Conservation (phyloP, 352 stramenopile genomes). For the Peronospora destructor region DNA sequence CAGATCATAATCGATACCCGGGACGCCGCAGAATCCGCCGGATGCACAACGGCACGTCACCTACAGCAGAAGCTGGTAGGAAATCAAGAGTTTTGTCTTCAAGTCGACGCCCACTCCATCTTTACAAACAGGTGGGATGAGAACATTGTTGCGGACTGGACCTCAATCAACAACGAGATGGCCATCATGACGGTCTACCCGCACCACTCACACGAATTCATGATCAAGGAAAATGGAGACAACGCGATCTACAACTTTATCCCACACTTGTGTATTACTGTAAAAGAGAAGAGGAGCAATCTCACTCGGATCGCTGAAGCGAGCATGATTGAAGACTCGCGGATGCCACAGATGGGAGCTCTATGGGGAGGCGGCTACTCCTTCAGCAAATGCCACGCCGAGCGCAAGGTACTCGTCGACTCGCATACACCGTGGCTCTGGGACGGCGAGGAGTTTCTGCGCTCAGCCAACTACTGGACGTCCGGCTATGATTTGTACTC, state of each 20-base stretch:
- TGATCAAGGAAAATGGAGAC: constrained; percentile 64
- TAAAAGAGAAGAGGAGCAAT: constrained; percentile 36
- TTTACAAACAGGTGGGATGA: constrained; percentile 79
- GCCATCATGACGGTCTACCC: constrained; percentile 67
- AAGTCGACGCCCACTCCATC: constrained; percentile 75
- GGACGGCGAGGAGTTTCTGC: constrained; percentile 60
- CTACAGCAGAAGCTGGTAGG: constrained; percentile 64
- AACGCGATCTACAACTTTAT: constrained; percentile 54
- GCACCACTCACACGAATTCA: constrained; percentile 60
- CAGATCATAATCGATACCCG: constrained; percentile 61
- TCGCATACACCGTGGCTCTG: constrained; percentile 71
- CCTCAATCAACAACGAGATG: constrained; percentile 68
- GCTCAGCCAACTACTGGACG: constrained; percentile 50
- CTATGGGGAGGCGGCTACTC: constrained; percentile 68
- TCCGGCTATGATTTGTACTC: constrained; percentile 67
- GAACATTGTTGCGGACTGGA: constrained; percentile 60
- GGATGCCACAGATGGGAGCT: constrained; percentile 55
- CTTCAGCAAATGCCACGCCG: constrained; percentile 76
- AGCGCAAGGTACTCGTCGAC: constrained; percentile 54
- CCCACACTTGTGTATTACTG: constrained; percentile 62
- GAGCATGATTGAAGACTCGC: constrained; percentile 59
- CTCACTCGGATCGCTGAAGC: constrained; percentile 59
- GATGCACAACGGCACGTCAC: constrained; percentile 62
- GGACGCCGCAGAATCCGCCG: constrained; percentile 58
- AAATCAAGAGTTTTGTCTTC: constrained; percentile 70